These are phyloP conservation scores for Globisporangium megalacanthum DNA, from an alignment of 352 stramenopile genomes.

Conservation along the genomic window DNA sequence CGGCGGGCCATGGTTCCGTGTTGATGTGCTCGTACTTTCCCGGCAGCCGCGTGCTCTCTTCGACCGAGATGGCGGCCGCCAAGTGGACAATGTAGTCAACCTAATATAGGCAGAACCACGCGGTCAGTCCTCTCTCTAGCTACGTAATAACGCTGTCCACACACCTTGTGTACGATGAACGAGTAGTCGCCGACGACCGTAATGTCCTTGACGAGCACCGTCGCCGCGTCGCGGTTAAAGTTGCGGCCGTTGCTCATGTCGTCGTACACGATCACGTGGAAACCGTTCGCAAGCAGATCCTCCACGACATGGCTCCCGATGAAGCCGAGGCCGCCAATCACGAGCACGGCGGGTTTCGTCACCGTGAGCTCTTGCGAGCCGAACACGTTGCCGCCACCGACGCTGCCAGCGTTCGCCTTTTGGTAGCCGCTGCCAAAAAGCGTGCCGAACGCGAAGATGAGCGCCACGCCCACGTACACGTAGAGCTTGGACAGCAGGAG, in stretches of 20 bases:
- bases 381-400: slow-evolving; percentile 17
- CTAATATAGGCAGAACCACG: slow-evolving; percentile 15
- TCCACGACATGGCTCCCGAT: slow-evolving; percentile 85
- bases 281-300: slow-evolving; percentile 67
- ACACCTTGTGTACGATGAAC: slow-evolving; percentile 75
- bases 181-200: slow-evolving; percentile 74
- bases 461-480: slow-evolving; percentile 58
- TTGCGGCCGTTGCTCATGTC: slow-evolving; percentile 89
- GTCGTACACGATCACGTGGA: slow-evolving; percentile 81
- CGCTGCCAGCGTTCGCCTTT: slow-evolving; percentile 22
- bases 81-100: slow-evolving; percentile 83
- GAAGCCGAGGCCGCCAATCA: slow-evolving; percentile 78
- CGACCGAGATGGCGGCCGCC: slow-evolving; percentile 77
- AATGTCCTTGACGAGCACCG: slow-evolving; percentile 82
- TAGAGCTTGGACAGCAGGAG: slow-evolving; percentile 64
- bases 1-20: slow-evolving; percentile 74
- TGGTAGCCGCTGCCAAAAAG: slow-evolving; percentile 71
- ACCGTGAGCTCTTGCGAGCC: slow-evolving; percentile 21
- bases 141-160: background rate
- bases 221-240: slow-evolving; percentile 66
- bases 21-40: slow-evolving; percentile 87
- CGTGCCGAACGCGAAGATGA: slow-evolving; percentile 58
- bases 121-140: background rate
- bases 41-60: slow-evolving; percentile 77
- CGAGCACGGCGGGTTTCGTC: slow-evolving; percentile 56